Evolutionary conservation across 2,329 filamentous ascomycete genomes (phyloP).

Genomic region (Aspergillus sp.): DNA sequence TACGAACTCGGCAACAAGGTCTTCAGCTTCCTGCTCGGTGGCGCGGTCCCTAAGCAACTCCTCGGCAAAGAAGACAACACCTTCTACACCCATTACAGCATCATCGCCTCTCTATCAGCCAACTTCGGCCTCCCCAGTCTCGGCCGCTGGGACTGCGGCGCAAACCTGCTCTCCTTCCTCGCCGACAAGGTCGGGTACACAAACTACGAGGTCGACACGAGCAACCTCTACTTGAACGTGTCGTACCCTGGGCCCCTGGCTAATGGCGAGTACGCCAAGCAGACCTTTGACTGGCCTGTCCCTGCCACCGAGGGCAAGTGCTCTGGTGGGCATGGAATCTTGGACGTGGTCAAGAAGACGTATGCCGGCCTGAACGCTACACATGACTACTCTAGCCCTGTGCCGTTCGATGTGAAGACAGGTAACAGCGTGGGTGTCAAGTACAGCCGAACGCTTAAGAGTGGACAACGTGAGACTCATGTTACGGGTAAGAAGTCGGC

Average conservation of each 20-base stretch:
- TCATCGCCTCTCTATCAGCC: constrained; percentile 64
- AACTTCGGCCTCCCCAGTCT: constrained; percentile 71
- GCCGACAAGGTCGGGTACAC: constrained; percentile 61
- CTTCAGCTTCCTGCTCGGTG: constrained; percentile 71
- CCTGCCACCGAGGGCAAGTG: constrained; percentile 33
- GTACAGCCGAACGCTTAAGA: constrained; percentile 12
- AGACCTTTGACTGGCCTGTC: constrained; percentile 29
- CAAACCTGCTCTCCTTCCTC: constrained; percentile 65
- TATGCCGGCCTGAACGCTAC: constrained; percentile 26
- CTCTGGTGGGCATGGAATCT: constrained; percentile 36
- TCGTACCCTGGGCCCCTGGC: constrained; percentile 53
- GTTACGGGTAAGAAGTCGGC: neutral
- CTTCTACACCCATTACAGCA: constrained; percentile 76
- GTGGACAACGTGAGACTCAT: neutral
- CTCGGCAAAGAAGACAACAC: constrained; percentile 66
- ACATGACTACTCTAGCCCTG: constrained; percentile 36
- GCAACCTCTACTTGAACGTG: constrained; percentile 51
- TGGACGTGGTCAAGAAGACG: constrained; percentile 32
- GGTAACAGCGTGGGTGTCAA: constrained; percentile 20
- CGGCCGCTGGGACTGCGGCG: constrained; percentile 70
- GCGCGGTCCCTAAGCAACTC: constrained; percentile 63
- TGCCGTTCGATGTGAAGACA: constrained; percentile 25
- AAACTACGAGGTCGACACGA: constrained; percentile 41
- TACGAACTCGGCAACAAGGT: constrained; percentile 69
- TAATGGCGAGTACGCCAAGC: constrained; percentile 23